Base-by-base conservation (phyloP, 228 moss, liverwort and hornwort genomes). In the Sphagnum magellanicum region DNA sequence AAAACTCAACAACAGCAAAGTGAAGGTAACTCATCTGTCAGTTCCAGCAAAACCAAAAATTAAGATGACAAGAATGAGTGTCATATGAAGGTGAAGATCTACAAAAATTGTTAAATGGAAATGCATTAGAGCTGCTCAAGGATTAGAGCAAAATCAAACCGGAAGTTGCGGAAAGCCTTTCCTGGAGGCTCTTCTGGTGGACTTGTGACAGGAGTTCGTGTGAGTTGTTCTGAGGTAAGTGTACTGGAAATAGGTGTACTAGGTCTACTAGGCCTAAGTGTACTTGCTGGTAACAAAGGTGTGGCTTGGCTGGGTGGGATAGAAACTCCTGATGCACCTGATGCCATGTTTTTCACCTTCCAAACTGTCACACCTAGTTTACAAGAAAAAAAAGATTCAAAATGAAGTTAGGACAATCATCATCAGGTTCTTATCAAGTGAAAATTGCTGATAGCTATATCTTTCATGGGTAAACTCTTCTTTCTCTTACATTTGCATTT, bases 281-380 rank as follows among this genome's bases (percentile, higher is more conserved):
- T 32, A 32, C 32, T 32, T 32, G 32, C 32, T 47, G 74, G 69
- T 8, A 84, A 66, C 63, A 81, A 68, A 8, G 73, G 76, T 0
- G 81, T 80, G 49, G 74, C 74, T 48, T 80, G 76, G 46, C 80
- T 67, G 6, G 82, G 76, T 10, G 85, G 84, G 14, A 66, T 71
- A 67, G 78, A 59, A 1, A 79, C 73, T 3, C 95, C 95, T 16
- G 76, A 74, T 11, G 75, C 84, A 4, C 73, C 82, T 4, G 91
- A 88, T 6, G 82, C 69, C 47, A 79, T 84, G n/a, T 76, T 87
- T 78, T 84, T 94, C 73, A 92, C 98, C 79, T 98, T 98, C 92
- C 92, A 98, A 1, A 98, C 80, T 4, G 89, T 90, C 4, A 71
- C 71, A 10, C 92, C 81, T 84, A 73, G 6, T 62, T 55, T 8